These are phyloP conservation scores for Incumbomyces delicatus DNA, from an alignment of 2,329 filamentous ascomycete genomes.

Conservation along the genomic window DNA sequence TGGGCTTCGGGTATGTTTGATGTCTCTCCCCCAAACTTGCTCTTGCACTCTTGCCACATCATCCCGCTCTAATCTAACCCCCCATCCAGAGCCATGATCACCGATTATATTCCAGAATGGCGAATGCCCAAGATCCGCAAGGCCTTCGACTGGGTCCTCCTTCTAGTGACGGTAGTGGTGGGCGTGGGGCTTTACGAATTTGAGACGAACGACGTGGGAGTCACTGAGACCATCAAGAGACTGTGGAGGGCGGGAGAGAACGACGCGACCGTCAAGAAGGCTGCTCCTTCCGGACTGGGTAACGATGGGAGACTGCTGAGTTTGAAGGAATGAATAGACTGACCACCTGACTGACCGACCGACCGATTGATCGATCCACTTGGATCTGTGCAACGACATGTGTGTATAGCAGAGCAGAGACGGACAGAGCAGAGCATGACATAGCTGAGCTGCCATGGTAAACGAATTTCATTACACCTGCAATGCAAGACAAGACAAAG, in stretches of 20 bases:
- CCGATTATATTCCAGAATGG: conserved; percentile 77
- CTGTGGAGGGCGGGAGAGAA: conserved; percentile 67
- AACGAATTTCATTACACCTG: too few species aligned
- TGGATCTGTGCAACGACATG: not conserved
- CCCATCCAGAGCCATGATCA: conserved; percentile 56
- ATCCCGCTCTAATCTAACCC: too few species aligned
- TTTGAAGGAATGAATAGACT: conserved; percentile 9
- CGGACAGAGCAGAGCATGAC: too few species aligned
- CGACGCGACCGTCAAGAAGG: conserved; percentile 16
- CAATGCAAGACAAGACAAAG: too few species aligned
- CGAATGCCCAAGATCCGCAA: conserved; percentile 59
- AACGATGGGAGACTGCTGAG: conserved; percentile 16
- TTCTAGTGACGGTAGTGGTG: conserved; percentile 66
- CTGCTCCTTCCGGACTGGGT: conserved; percentile 11
- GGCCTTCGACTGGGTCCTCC: conserved; percentile 66
- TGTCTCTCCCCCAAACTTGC: not conserved
- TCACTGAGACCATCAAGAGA: conserved; percentile 80
- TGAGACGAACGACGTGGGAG: conserved; percentile 93
- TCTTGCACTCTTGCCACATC: too few species aligned
- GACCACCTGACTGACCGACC: too few species aligned
- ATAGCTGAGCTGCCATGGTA: too few species aligned
- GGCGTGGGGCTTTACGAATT: conserved; percentile 93
- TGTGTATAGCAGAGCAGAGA: not conserved
- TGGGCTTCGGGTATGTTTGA: conserved; percentile 69
- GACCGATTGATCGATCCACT: too few species aligned